Conservation (phyloP, 208 protist species). For the Tetramitus jugosus region DNA sequence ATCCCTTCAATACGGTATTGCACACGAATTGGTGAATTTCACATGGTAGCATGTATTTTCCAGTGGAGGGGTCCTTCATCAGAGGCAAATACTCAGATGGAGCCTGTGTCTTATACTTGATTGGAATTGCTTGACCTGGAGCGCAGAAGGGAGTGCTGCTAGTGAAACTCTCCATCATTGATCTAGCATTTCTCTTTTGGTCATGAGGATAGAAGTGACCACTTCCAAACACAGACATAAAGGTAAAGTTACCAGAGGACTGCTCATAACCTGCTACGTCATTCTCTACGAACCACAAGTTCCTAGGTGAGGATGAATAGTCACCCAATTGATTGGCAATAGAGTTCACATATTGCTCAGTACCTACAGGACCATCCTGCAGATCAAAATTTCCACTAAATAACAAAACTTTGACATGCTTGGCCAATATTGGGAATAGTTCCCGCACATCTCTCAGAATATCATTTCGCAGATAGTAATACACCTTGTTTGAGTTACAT, state of each 20-base stretch:
- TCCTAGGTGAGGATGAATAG: slow-evolving; percentile 23
- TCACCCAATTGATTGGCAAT: slow-evolving; percentile 32
- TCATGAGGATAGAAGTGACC: slow-evolving; percentile 17
- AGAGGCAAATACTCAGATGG: not conserved
- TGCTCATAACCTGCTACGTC: slow-evolving; percentile 19
- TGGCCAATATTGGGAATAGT: not conserved
- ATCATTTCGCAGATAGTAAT: not conserved
- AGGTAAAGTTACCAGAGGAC: not conserved
- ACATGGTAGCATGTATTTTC: not conserved
- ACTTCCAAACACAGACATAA: not conserved
- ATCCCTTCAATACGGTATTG: not conserved
- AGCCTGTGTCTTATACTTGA: not conserved
- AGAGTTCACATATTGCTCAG: slow-evolving; percentile 31
- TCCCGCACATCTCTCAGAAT: not conserved
- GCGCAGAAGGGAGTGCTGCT: not conserved
- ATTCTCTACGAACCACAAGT: slow-evolving; percentile 2
- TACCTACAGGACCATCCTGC: not conserved
- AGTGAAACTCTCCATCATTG: not conserved
- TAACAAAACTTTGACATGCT: slow-evolving; percentile 12
- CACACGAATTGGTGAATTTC: slow-evolving; percentile 3
- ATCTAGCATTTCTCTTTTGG: not conserved
- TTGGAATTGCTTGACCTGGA: not conserved
- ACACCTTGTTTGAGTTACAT: not conserved
- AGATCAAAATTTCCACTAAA: slow-evolving; percentile 31
- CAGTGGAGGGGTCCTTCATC: not conserved